phyloP scores from a whole-genome alignment of 1,284 basidiomycete genomes.

The Malassezia nana region DNA sequence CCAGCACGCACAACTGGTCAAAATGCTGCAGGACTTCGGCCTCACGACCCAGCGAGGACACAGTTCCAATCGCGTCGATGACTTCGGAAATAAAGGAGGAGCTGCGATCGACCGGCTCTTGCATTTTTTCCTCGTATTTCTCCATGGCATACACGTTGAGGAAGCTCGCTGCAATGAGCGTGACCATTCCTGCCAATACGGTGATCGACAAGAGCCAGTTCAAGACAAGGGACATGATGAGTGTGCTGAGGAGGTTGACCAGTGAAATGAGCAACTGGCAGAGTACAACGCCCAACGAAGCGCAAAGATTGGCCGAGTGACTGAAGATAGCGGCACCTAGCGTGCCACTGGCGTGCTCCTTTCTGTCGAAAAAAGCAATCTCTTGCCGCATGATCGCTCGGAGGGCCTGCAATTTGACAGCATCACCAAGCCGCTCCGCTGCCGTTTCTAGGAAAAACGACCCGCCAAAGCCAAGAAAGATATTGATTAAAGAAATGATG shows the following conservation, averaged over 20 bases:
- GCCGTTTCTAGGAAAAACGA: constrained; percentile 39
- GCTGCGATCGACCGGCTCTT: constrained; percentile 37
- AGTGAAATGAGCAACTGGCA: constrained; percentile 45
- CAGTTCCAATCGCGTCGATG: constrained; percentile 49
- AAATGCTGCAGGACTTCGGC: constrained; percentile 39
- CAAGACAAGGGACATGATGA: constrained; percentile 49
- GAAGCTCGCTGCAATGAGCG: constrained; percentile 32
- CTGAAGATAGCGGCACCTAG: constrained; percentile 48
- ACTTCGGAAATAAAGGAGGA: constrained; percentile 49
- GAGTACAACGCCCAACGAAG: constrained; percentile 49
- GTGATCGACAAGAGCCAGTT: constrained; percentile 48
- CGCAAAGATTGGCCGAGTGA: constrained; percentile 48
- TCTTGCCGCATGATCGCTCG: constrained; percentile 36
- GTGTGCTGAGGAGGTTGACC: constrained; percentile 47
- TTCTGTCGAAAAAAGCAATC: constrained; percentile 42
- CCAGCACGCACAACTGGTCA: constrained; percentile 23
- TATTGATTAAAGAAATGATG: constrained; percentile 25
- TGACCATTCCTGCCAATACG: constrained; percentile 43
- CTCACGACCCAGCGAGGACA: constrained; percentile 50
- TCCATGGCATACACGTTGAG: constrained; percentile 47
- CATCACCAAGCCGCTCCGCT: constrained; percentile 31
- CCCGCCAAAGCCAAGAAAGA: constrained; percentile 26
- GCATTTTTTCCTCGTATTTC: constrained; percentile 39
- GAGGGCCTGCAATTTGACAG: constrained; percentile 31
- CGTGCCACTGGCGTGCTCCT: constrained; percentile 47